phyloP scores from a whole-genome alignment of 176 grass and related monocot genomes.

The Elaeis guineensis region DNA sequence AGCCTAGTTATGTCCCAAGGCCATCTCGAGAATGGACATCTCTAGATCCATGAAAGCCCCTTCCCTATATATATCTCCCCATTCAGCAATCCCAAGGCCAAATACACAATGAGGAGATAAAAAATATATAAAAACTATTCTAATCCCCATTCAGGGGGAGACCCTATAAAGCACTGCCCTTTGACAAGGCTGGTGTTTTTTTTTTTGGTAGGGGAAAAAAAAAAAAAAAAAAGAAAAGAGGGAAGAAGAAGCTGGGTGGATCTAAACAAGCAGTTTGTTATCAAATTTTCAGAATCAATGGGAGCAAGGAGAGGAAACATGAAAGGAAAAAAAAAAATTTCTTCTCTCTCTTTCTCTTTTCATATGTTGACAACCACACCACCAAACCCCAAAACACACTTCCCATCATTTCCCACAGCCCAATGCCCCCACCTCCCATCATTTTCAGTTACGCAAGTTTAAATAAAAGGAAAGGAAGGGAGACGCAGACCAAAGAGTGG shows the following conservation, averaged over 20 bases:
- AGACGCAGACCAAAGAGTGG: not conserved
- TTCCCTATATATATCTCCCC: slow-evolving; percentile 17
- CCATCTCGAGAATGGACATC: slow-evolving; percentile 17
- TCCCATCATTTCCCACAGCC: slow-evolving; percentile 33
- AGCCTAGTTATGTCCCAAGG: slow-evolving; percentile 3
- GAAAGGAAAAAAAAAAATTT: not conserved
- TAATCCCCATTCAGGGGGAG: too few species aligned
- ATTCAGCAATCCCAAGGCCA: not conserved
- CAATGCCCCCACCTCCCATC: slow-evolving; percentile 37
- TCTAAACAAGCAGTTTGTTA: too few species aligned
- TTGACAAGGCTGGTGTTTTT: too few species aligned
- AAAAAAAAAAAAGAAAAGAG: too few species aligned
- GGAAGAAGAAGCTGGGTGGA: too few species aligned
- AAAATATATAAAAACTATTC: too few species aligned
- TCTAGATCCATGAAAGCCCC: slow-evolving; percentile 11
- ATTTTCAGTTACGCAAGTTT: slow-evolving; percentile 49
- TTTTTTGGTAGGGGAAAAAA: too few species aligned
- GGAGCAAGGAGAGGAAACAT: too few species aligned
- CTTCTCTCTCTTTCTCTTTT: not conserved
- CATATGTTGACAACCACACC: slow-evolving; percentile 7
- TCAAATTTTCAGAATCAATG: too few species aligned
- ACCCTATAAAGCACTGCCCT: too few species aligned
- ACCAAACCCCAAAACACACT: slow-evolving; percentile 28
- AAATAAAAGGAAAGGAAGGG: not conserved
- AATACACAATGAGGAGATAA: not conserved